Percentiles rank a stretch among this genome's conserved stretches.
These are phyloP conservation scores for Cyberlindnera xishuangbannaensis DNA, from an alignment of 805 yeast species.

Conservation along the genomic window DNA sequence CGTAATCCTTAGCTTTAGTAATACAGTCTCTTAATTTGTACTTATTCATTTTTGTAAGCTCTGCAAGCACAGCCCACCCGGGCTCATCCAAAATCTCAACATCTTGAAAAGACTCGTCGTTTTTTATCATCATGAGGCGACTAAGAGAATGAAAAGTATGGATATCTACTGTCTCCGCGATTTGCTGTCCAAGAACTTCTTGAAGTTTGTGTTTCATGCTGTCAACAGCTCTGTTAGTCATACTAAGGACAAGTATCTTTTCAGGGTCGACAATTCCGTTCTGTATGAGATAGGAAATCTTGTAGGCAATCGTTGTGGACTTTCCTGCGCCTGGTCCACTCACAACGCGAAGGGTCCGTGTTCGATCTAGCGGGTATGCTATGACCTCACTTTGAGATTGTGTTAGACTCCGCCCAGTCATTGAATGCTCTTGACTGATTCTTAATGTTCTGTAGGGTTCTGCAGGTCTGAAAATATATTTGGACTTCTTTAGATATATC, in stretches of 20 bases:
- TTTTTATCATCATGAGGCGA: constrained; percentile 38
- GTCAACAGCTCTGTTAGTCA: constrained; percentile 66
- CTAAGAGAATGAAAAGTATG: constrained; percentile 65
- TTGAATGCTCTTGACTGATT: too few relatives aligned
- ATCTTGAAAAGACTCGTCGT: constrained; percentile 17
- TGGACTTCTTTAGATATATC: too few relatives aligned
- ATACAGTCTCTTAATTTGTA: constrained; percentile 9
- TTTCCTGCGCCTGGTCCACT: constrained; percentile 81
- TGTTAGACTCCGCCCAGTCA: constrained; percentile 29
- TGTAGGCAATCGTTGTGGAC: constrained; percentile 50
- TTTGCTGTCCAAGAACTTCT: constrained; percentile 29
- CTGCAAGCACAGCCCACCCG: constrained; percentile 39
- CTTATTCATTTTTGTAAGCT: constrained; percentile 9
- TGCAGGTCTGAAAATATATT: too few relatives aligned
- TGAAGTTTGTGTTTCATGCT: constrained; percentile 32
- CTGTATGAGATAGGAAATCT: constrained; percentile 43
- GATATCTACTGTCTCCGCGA: constrained; percentile 31
- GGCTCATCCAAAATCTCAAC: constrained; percentile 47
- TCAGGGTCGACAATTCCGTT: constrained; percentile 39
- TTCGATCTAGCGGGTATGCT: constrained; percentile 31
- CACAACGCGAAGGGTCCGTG: constrained; percentile 41
- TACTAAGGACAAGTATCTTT: constrained; percentile 54
- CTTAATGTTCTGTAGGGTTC: too few relatives aligned
- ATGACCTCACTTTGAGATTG: constrained; percentile 43
- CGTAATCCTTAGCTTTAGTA: constrained; percentile 1